Evolutionary conservation across 345 rosid species (phyloP).

Genomic region (Euphorbia tirucalli): DNA sequence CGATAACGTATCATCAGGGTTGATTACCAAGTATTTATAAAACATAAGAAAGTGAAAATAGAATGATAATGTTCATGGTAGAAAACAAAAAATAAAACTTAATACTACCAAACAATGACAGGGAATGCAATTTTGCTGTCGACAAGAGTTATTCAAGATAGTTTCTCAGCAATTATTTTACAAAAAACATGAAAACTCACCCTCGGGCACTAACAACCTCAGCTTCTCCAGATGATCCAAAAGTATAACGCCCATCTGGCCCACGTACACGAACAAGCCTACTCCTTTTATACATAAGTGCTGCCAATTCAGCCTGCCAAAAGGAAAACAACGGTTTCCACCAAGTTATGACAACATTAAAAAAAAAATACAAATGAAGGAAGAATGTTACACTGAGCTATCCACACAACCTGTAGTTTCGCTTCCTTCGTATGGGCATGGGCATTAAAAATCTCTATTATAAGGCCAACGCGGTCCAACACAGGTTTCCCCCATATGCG

Average conservation of each 20-base stretch:
- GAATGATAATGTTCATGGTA: background rate
- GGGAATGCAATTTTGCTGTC: background rate
- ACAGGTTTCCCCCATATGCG: constrained; percentile 75
- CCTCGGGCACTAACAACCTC: constrained; percentile 99
- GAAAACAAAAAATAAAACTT: background rate
- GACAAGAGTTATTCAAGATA: constrained; percentile 4
- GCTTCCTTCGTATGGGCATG: constrained; percentile 96
- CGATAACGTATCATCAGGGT: background rate
- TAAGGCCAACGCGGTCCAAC: constrained; percentile 87
- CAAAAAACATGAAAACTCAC: constrained; percentile 40
- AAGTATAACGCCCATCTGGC: constrained; percentile 60
- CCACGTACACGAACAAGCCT: constrained; percentile 91
- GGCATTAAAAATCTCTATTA: constrained; percentile 92
- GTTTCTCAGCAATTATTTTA: constrained; percentile 10
- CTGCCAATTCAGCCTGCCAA: constrained; percentile 84
- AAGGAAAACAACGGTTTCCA: background rate
- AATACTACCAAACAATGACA: background rate
- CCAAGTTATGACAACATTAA: background rate
- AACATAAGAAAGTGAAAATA: no score
- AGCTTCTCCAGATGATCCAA: constrained; percentile 84
- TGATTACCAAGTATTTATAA: background rate
- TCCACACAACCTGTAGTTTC: constrained; percentile 67
- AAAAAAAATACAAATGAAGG: background rate
- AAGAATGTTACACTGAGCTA: constrained; percentile 1
- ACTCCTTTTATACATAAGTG: constrained; percentile 80